phyloP scores from a whole-genome alignment of 2,329 filamentous ascomycete genomes.

The Microdochium paspali region DNA sequence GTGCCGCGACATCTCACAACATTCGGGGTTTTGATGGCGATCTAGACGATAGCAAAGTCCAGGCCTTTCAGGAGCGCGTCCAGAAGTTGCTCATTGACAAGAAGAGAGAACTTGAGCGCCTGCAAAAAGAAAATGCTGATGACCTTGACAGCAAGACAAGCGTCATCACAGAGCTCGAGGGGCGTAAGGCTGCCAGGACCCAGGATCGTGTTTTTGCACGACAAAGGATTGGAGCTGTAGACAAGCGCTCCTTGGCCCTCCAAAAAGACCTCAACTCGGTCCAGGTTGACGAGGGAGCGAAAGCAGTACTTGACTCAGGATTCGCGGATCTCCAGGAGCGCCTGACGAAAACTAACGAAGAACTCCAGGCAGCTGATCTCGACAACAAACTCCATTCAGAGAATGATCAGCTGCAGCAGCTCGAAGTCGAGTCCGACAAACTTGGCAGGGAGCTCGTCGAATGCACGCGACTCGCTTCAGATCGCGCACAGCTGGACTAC shows the following conservation, averaged over 20 bases:
- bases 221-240: slow-evolving; percentile 63
- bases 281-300: slow-evolving; percentile 75
- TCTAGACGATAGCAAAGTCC: slow-evolving; percentile 62
- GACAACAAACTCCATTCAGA: slow-evolving; percentile 61
- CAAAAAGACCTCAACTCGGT: slow-evolving; percentile 65
- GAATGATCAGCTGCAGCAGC: slow-evolving; percentile 52
- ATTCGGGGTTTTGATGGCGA: slow-evolving; percentile 80
- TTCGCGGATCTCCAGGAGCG: slow-evolving; percentile 58
- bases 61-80: slow-evolving; percentile 69
- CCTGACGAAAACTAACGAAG: slow-evolving; percentile 52
- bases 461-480: slow-evolving; percentile 69
- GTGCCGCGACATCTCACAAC: slow-evolving; percentile 65
- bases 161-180: slow-evolving; percentile 63
- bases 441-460: slow-evolving; percentile 76
- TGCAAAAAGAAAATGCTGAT: slow-evolving; percentile 63
- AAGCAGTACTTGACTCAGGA: slow-evolving; percentile 66
- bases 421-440: slow-evolving; percentile 64
- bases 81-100: slow-evolving; percentile 69
- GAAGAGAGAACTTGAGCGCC: slow-evolving; percentile 64
- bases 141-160: slow-evolving; percentile 67
- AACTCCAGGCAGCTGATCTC: slow-evolving; percentile 54
- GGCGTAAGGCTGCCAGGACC: slow-evolving; percentile 59
- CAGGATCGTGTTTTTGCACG: slow-evolving; percentile 68
- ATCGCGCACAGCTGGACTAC: slow-evolving; percentile 75
- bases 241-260: slow-evolving; percentile 56